These are phyloP conservation scores for Hura crepitans DNA, from an alignment of 441 rosid species.

Conservation along the genomic window DNA sequence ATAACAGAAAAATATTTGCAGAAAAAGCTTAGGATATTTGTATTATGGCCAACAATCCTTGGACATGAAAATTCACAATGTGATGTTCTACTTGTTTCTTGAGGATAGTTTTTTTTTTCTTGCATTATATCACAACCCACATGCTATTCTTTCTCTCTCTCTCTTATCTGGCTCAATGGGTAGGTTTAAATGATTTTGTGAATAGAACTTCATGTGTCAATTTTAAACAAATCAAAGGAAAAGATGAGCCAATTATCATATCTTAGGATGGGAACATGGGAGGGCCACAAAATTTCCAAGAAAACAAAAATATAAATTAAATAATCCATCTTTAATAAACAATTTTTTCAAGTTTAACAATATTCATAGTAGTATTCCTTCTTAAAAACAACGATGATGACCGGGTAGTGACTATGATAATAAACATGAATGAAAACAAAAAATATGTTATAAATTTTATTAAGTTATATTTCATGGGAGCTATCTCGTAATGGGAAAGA, in stretches of 20 bases:
- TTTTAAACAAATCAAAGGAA: too few relatives aligned
- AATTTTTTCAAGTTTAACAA: too few relatives aligned
- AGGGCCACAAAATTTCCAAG: too few relatives aligned
- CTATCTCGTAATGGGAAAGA: constrained; percentile 1
- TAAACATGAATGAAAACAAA: background rate
- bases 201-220: too few relatives aligned
- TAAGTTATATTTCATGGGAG: background rate
- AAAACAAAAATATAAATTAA: background rate
- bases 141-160: background rate
- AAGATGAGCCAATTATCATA: too few relatives aligned
- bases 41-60: background rate
- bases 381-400: background rate
- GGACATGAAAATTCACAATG: too few relatives aligned
- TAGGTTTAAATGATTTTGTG: too few relatives aligned
- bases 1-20: background rate
- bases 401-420: background rate
- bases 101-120: background rate
- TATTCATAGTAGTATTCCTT: too few relatives aligned
- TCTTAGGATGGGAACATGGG: too few relatives aligned
- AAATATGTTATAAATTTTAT: background rate
- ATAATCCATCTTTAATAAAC: background rate
- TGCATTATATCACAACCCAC: background rate
- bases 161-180: too few relatives aligned
- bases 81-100: background rate
- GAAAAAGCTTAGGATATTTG: background rate